Conservation (phyloP, 208 protist genomes). For the Naegleria gruberi region DNA sequence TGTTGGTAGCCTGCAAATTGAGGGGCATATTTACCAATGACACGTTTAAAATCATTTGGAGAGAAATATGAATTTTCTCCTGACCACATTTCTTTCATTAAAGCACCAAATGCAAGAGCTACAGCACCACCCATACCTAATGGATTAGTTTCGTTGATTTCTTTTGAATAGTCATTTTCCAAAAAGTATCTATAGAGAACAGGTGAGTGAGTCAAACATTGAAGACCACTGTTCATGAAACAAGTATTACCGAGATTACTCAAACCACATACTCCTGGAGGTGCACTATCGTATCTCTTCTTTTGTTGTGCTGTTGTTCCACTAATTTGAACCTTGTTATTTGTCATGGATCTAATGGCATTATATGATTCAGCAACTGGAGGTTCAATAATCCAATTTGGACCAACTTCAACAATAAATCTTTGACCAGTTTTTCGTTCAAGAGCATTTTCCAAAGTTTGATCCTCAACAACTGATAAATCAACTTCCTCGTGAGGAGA, state of each 20-base stretch:
- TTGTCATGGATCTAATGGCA: background rate
- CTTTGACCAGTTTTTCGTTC: background rate
- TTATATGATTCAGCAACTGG: background rate
- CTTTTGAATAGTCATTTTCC: slow-evolving; percentile 50
- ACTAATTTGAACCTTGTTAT: background rate
- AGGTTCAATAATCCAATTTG: background rate
- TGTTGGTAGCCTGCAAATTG: slow-evolving; percentile 61
- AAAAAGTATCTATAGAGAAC: slow-evolving; percentile 74
- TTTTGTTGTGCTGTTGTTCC: background rate
- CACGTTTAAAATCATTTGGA: slow-evolving; percentile 63
- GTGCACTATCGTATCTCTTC: background rate
- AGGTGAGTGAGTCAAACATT: slow-evolving; percentile 54
- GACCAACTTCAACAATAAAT: slow-evolving; percentile 1
- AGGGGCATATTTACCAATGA: slow-evolving; percentile 57
- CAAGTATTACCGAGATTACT: slow-evolving; percentile 67
- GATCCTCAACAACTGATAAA: background rate
- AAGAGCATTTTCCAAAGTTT: background rate
- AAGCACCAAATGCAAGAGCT: slow-evolving; percentile 57
- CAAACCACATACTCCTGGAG: slow-evolving; percentile 39
- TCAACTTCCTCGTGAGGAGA: background rate
- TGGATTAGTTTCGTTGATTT: slow-evolving; percentile 48
- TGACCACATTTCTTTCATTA: slow-evolving; percentile 65
- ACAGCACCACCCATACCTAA: slow-evolving; percentile 38
- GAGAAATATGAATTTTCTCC: slow-evolving; percentile 53
- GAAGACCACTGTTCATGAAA: slow-evolving; percentile 71